Evolutionary conservation across 208 protist genomes (phyloP).

Genomic region (Trypanosoma theileri): DNA sequence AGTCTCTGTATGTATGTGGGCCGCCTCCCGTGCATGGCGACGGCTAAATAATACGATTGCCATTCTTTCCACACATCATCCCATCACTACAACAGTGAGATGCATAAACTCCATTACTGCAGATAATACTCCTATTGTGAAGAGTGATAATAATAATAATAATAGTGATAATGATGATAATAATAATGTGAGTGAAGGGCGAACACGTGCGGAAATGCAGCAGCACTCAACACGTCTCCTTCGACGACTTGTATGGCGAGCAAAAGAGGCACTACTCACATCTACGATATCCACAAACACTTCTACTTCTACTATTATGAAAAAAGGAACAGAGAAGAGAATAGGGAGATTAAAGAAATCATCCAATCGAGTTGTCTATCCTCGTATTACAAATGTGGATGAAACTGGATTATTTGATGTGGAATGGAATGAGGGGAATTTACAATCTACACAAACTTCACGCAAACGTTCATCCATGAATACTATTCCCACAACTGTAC

Average conservation of each 20-base stretch:
- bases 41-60: neutral
- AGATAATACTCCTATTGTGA: neutral
- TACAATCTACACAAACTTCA: too few species aligned
- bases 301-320: too few species aligned
- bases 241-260: constrained; percentile 18
- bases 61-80: neutral
- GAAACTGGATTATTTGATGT: constrained; percentile 15
- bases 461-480: too few species aligned
- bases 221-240: constrained; percentile 6
- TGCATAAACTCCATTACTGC: neutral
- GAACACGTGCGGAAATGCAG: neutral
- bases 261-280: constrained; percentile 21
- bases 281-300: neutral
- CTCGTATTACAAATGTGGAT: constrained; percentile 4
- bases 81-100: too few species aligned
- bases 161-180: neutral
- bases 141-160: neutral
- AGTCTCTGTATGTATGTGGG: neutral
- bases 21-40: neutral
- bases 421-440: constrained; percentile 1
- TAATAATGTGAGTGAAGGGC: neutral
- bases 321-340: neutral
- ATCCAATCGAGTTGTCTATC: neutral
- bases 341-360: neutral
- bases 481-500: too few species aligned